phyloP scores from a whole-genome alignment of 768 basidiomycete species.

The Phlegmacium glaucopus region DNA sequence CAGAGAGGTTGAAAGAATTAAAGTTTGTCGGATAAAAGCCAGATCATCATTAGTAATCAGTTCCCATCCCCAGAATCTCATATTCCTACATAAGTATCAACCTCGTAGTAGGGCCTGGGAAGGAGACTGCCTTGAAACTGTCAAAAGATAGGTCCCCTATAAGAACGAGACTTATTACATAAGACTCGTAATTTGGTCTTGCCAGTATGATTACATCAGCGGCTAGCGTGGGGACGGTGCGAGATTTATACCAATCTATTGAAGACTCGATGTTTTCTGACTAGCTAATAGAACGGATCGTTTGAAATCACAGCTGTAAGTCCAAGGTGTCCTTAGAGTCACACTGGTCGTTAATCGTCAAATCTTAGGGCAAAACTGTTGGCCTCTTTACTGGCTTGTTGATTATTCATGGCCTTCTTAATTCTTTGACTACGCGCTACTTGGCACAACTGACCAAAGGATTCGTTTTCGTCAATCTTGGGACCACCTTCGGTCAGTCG shows the following conservation, averaged over 20 bases:
- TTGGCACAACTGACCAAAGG: constrained; percentile 71
- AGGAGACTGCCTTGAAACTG: too few species aligned
- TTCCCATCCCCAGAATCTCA: too few species aligned
- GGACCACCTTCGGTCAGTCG: constrained; percentile 60
- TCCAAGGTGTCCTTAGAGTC: background rate
- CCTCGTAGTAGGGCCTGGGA: too few species aligned
- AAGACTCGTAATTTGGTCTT: constrained; percentile 77
- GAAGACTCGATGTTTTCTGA: constrained; percentile 1
- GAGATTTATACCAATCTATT: constrained; percentile 10
- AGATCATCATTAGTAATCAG: too few species aligned
- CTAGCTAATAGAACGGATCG: constrained; percentile 41
- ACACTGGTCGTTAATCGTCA: too few species aligned
- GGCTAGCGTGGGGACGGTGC: constrained; percentile 53
- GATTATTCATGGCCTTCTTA: constrained; percentile 74
- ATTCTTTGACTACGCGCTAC: constrained; percentile 70
- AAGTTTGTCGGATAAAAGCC: too few species aligned
- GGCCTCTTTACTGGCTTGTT: constrained; percentile 76
- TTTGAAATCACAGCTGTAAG: constrained; percentile 54
- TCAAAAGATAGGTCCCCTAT: too few species aligned
- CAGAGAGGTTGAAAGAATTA: too few species aligned
- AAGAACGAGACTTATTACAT: too few species aligned
- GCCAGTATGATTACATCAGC: constrained; percentile 81
- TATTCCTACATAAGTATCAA: too few species aligned
- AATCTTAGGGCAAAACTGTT: constrained; percentile 60
- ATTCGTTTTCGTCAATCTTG: constrained; percentile 88